phyloP scores from a whole-genome alignment of 2,329 filamentous ascomycete species.

The Thielaviopsis euricoi region DNA sequence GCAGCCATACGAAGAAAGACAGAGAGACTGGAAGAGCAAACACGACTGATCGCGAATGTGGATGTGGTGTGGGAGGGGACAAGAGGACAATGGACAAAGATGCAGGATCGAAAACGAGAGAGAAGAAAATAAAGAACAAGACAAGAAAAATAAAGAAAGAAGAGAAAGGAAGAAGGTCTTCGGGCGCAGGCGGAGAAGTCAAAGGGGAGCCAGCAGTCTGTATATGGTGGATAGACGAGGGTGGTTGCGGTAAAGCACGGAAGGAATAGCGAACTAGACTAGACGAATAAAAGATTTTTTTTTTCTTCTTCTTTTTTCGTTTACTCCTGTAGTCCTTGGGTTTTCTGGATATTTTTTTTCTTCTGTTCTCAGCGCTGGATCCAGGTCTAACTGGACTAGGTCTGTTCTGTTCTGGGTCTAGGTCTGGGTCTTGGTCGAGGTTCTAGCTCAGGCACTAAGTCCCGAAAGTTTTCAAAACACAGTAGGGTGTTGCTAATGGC shows the following conservation, averaged over 20 bases:
- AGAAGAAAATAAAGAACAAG: background rate
- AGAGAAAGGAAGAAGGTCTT: background rate
- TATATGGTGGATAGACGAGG: conserved; percentile 1
- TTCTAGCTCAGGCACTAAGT: background rate
- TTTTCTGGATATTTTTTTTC: background rate
- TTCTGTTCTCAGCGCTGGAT: background rate
- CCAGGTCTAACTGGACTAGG: too few species aligned
- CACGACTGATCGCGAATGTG: background rate
- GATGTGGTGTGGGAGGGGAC: conserved; percentile 14
- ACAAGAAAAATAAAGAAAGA: background rate
- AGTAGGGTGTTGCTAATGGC: background rate
- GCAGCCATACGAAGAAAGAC: conserved; percentile 4
- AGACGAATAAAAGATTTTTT: background rate
- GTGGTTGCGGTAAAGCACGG: background rate
- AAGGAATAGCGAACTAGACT: background rate
- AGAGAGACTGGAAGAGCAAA: background rate
- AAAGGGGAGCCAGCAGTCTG: background rate
- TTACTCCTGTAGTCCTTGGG: background rate
- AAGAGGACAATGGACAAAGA: conserved; percentile 23
- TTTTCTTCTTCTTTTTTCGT: too few species aligned
- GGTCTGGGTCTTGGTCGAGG: background rate
- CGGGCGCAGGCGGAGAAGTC: background rate
- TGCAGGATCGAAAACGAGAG: conserved; percentile 24
- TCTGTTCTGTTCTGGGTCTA: too few species aligned
- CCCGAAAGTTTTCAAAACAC: background rate